Conservation (phyloP, 2,329 filamentous ascomycete species). For the Penicillium capsulatum region DNA sequence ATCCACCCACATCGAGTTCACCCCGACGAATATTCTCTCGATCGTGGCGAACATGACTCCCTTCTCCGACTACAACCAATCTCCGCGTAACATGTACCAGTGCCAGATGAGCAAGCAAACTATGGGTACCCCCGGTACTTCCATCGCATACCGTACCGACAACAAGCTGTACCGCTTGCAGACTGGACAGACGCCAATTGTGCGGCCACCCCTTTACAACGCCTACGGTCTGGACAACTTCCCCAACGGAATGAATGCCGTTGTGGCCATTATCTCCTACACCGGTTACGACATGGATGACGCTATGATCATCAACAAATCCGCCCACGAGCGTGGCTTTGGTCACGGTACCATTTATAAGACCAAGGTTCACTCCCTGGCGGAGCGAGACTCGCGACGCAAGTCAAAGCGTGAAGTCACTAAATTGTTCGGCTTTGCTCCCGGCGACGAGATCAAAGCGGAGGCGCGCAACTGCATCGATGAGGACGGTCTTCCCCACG, state of each 20-base stretch:
- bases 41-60: slow-evolving; percentile 98
- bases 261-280: slow-evolving; percentile 97
- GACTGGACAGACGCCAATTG: slow-evolving; percentile 91
- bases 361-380: slow-evolving; percentile 84
- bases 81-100: slow-evolving; percentile 97
- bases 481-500: slow-evolving; percentile 76
- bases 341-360: slow-evolving; percentile 97
- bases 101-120: slow-evolving; percentile 99
- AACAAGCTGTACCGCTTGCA: slow-evolving; percentile 96
- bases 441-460: slow-evolving; percentile 66
- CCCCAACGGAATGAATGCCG: slow-evolving; percentile 89
- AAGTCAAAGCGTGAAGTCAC: slow-evolving; percentile 65
- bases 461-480: slow-evolving; percentile 71
- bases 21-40: slow-evolving; percentile 93
- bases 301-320: slow-evolving; percentile 99
- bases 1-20: slow-evolving; percentile 88
- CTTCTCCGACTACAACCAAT: slow-evolving; percentile 98
- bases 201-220: slow-evolving; percentile 88
- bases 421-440: slow-evolving; percentile 89
- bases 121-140: slow-evolving; percentile 92
- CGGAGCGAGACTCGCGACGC: slow-evolving; percentile 67
- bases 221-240: slow-evolving; percentile 97
- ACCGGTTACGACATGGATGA: slow-evolving; percentile 99
- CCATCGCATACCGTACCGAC: slow-evolving; percentile 81
- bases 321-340: slow-evolving; percentile 90